phyloP scores from a whole-genome alignment of 345 rosid genomes.

The Melaleuca alternifolia region DNA sequence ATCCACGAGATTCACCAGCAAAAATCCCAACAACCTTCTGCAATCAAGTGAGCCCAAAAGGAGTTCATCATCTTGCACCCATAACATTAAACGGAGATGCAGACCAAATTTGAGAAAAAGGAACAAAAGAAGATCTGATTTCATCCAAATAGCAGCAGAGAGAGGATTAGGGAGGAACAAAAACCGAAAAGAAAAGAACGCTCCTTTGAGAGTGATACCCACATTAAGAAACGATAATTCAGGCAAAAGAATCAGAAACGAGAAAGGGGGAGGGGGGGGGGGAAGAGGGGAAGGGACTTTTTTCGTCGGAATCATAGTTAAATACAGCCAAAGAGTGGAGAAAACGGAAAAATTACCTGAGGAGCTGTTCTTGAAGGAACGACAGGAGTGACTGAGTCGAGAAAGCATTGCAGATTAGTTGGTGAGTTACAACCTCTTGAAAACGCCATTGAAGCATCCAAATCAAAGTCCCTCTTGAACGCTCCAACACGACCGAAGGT shows the following conservation, averaged over 20 bases:
- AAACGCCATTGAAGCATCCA: conserved; percentile 5
- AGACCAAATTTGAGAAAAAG: neutral
- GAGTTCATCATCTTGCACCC: neutral
- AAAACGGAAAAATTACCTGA: conserved; percentile 19
- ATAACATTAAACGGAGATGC: neutral
- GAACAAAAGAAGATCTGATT: neutral
- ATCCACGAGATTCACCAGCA: neutral
- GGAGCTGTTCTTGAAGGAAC: conserved; percentile 33
- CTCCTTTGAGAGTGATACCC: neutral
- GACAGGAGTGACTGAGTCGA: conserved; percentile 36
- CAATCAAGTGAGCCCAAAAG: neutral
- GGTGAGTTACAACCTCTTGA: neutral
- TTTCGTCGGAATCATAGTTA: neutral
- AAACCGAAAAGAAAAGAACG: neutral
- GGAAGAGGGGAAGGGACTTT: neutral
- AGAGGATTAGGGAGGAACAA: neutral
- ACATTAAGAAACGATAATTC: neutral
- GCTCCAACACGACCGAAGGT: neutral
- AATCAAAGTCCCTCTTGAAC: neutral
- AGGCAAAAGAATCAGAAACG: neutral
- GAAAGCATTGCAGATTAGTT: conserved; percentile 38
- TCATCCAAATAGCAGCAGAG: neutral
- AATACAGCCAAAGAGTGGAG: neutral
- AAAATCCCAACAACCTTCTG: neutral
- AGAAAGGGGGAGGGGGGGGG: too few species aligned